Evolutionary conservation across 2,329 filamentous ascomycete species (phyloP).

Genomic region (Calonectria multiphialidica): DNA sequence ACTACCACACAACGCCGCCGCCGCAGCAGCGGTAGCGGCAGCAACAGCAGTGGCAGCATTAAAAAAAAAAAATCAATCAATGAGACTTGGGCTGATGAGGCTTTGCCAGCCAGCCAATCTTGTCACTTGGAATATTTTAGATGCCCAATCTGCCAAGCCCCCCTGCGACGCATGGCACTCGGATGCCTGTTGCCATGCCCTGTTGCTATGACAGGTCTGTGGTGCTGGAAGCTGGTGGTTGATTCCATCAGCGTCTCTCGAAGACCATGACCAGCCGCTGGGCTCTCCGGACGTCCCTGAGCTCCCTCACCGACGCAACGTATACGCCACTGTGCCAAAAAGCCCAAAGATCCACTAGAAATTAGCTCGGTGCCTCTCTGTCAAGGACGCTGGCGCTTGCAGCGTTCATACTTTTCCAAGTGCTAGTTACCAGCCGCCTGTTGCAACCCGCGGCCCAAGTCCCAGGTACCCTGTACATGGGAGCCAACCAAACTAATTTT

Average conservation of each 20-base stretch:
- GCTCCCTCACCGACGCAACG: background rate
- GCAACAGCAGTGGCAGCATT: background rate
- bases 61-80: background rate
- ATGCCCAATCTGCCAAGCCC: background rate
- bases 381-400: background rate
- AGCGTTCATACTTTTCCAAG: background rate
- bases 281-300: background rate
- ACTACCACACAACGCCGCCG: background rate
- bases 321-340: background rate
- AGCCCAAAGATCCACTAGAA: background rate
- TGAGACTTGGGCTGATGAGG: background rate
- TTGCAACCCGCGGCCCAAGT: background rate
- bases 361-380: background rate
- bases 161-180: background rate
- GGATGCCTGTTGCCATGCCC: constrained; percentile 7
- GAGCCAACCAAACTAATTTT: background rate
- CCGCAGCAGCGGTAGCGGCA: background rate
- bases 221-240: constrained; percentile 20
- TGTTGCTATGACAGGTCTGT: background rate
- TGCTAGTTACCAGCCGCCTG: background rate
- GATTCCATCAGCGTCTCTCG: constrained; percentile 13
- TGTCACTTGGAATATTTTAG: background rate
- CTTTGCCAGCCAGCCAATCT: background rate
- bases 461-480: background rate
- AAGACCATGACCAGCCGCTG: background rate